Percentiles rank a stretch among this genome's conserved stretches.
phyloP scores from a whole-genome alignment of 805 yeast species.

The Scheffersomyces ergatensis region DNA sequence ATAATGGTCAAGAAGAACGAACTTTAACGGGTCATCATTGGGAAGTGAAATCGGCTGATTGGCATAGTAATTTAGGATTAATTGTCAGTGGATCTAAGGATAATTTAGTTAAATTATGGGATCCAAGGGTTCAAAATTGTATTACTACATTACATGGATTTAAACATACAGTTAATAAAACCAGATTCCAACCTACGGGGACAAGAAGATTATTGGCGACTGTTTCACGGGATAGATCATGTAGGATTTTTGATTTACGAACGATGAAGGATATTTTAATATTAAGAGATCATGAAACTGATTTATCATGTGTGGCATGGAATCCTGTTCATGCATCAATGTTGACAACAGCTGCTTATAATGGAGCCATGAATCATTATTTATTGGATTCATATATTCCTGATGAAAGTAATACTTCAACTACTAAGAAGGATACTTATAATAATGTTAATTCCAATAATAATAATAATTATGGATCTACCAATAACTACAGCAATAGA shows the following conservation, averaged over 20 bases:
- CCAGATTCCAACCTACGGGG: slow-evolving; percentile 83
- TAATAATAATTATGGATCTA: slow-evolving; percentile 12
- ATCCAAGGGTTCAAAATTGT: slow-evolving; percentile 77
- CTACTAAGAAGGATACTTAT: background rate
- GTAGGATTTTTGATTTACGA: slow-evolving; percentile 83
- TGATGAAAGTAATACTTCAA: slow-evolving; percentile 13
- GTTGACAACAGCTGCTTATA: slow-evolving; percentile 83
- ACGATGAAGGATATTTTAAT: slow-evolving; percentile 75
- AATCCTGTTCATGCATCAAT: slow-evolving; percentile 83
- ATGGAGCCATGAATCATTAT: slow-evolving; percentile 83
- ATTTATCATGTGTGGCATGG: slow-evolving; percentile 85
- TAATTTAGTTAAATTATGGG: slow-evolving; percentile 92
- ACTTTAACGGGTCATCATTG: slow-evolving; percentile 90
- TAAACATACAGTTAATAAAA: slow-evolving; percentile 88
- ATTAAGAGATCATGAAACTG: slow-evolving; percentile 78
- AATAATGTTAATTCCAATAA: slow-evolving; percentile 6
- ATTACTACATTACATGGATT: slow-evolving; percentile 84
- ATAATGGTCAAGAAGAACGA: slow-evolving; percentile 80
- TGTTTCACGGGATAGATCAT: slow-evolving; percentile 84
- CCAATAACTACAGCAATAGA: slow-evolving; percentile 8
- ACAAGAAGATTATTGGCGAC: slow-evolving; percentile 74
- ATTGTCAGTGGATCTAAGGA: slow-evolving; percentile 94
- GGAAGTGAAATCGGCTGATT: slow-evolving; percentile 97
- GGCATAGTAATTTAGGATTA: slow-evolving; percentile 90
- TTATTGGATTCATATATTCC: slow-evolving; percentile 53